Evolutionary conservation across 2,329 filamentous ascomycete species (phyloP).

Genomic region (Daldinia sp.): DNA sequence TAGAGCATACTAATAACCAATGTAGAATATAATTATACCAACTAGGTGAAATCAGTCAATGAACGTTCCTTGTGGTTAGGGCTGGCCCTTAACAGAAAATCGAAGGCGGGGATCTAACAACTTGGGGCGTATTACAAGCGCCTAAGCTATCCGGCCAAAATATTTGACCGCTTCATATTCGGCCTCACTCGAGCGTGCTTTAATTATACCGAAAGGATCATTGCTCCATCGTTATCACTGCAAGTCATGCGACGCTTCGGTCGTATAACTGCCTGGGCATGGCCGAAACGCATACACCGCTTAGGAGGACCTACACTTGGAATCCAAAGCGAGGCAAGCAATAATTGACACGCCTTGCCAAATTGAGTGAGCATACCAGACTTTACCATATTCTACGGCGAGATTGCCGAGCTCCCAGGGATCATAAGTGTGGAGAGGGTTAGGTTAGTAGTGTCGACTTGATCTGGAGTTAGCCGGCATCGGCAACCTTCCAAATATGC

Average conservation of each 20-base stretch:
- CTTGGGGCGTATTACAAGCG: background rate
- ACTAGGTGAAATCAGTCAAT: too few relatives aligned
- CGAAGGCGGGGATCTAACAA: conserved; percentile 6
- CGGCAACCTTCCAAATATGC: conserved; percentile 34
- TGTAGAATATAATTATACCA: background rate
- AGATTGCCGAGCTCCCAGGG: conserved; percentile 39
- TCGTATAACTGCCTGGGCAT: conserved; percentile 10
- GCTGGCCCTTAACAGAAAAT: background rate
- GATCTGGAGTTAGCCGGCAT: conserved; percentile 31
- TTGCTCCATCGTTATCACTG: conserved; percentile 16
- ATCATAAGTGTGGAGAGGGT: conserved; percentile 39
- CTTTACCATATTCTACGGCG: conserved; percentile 14
- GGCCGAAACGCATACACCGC: conserved; percentile 27
- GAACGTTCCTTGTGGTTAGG: background rate
- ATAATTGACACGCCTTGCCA: conserved; percentile 20
- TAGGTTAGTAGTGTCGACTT: conserved; percentile 36
- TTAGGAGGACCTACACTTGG: background rate
- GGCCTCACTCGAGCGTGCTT: conserved; percentile 4
- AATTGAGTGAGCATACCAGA: conserved; percentile 18
- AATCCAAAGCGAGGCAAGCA: conserved; percentile 23
- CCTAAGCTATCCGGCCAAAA: conserved; percentile 14
- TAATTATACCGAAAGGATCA: conserved; percentile 15
- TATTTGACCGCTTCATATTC: conserved; percentile 8
- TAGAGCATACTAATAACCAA: conserved; percentile 15
- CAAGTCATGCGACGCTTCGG: conserved; percentile 21